Conservation (phyloP, 1,284 basidiomycete species). For the Prillingera fragicola region DNA sequence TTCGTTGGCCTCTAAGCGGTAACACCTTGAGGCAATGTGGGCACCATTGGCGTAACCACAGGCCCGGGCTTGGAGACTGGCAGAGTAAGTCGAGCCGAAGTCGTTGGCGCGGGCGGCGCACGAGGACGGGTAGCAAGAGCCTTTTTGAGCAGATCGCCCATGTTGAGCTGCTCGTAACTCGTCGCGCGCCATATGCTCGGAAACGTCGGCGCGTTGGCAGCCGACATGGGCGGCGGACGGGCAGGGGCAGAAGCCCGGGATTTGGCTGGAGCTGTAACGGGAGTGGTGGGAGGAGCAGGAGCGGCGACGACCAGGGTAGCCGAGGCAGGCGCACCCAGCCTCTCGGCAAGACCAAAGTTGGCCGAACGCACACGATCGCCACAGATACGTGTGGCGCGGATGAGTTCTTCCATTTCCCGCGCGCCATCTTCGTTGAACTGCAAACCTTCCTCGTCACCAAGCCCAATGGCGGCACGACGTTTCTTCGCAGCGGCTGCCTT, state of each 20-base stretch:
- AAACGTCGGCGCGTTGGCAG: constrained; percentile 14
- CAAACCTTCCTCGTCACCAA: constrained; percentile 50
- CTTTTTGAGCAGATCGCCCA: constrained; percentile 37
- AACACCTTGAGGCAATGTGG: constrained; percentile 5
- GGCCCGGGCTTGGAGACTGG: constrained; percentile 10
- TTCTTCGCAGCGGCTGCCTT: constrained; percentile 54
- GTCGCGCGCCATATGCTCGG: constrained; percentile 25
- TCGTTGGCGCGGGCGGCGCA: constrained; percentile 2
- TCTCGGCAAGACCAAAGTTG: constrained; percentile 1
- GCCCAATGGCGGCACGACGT: constrained; percentile 15
- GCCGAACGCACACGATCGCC: constrained; percentile 46
- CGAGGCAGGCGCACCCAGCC: not conserved
- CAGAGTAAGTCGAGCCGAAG: not conserved
- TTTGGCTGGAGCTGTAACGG: not conserved
- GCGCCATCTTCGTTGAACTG: constrained; percentile 72
- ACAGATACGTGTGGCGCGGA: constrained; percentile 55
- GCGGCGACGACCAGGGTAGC: not conserved
- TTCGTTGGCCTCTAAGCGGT: too few species aligned
- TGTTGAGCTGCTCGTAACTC: constrained; percentile 27
- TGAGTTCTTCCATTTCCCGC: constrained; percentile 59
- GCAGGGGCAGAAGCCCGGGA: not conserved
- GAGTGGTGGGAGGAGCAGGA: not conserved
- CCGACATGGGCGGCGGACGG: constrained; percentile 2
- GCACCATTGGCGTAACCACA: constrained; percentile 3
- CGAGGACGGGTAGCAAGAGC: constrained; percentile 33